Base-by-base conservation (phyloP, 2,329 filamentous ascomycete genomes). In the Ilyonectria mors-panacis region DNA sequence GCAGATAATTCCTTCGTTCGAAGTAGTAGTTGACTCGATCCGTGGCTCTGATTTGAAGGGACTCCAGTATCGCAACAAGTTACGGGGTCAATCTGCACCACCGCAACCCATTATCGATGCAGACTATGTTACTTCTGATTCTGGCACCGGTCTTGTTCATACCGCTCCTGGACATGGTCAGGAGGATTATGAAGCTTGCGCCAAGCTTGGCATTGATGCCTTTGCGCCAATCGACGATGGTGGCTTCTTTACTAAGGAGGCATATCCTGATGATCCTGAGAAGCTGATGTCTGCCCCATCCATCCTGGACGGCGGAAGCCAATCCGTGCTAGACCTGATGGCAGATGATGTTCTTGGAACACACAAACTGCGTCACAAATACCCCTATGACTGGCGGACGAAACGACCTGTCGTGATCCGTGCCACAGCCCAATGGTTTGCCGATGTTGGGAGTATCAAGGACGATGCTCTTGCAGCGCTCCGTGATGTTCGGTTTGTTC, bases 371-470 rank as follows among this genome's bases (percentile, higher is more conserved):
- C 87, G 86, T 59, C 96, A 99, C 85, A 98, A 97, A 80, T 98
- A 98, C 78, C 96, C 96, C 0, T 97, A 98, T 73, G 96, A 99
- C 81, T 99, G 96, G 96, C 89, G 96, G 60, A 97, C 95, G 0
- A 99, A 98, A 81, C 87, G 93, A 72, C 96, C 96, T 1, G 91
- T 99, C 56, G 94, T 99, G 66, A 89, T 97, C 37, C 86, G 96
- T 71, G 95, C 96, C 4, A 99, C 97, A 0, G 94, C 95, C 42
- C 96, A 99, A 81, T 99, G 96, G 96, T 99, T 99, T 78, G 94
- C 96, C 12, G 94, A 98, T 79, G 94, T 98, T 2, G 94, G 87
- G 15, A 89, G 87, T 57, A 95, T 98, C 80, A 97, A 97, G 74
- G 84, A 88, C 1, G 85, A 88, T 35, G 93, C 95, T 1, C 82